Base-by-base conservation (phyloP, 169 alveolate species). In the Toxoplasma gondii region DNA sequence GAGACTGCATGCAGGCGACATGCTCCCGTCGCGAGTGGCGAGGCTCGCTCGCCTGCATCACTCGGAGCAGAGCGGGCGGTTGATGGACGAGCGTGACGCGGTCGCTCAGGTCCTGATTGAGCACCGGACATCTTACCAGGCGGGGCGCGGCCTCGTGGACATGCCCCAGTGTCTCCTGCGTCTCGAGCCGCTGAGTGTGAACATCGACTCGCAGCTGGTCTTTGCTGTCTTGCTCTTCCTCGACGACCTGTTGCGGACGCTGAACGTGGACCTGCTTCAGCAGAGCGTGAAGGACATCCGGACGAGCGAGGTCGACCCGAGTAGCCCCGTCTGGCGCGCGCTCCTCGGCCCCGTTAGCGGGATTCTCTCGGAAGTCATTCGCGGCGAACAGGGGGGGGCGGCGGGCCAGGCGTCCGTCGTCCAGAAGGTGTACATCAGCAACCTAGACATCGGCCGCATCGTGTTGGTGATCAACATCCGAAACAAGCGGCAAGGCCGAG, bases 281-380 rank as follows among this genome's bases (percentile, higher is more conserved):
- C 93, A 93, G 39, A 93, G 93, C 39, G 93, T 93, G 19, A 93
- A 93, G 69, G 93, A 87, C n/a, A 67, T 93, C n/a, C 95, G 95
- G 19, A 88, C 93, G 53, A 70, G 91, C 44, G 95, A 93, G 83
- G 38, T 45, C 36, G 93, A 88, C 64, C 29, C 90, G 5, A 31
- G 7, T 22, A 88, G 95, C 67, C 87, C 93, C 54, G 91, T 84
- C 45, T 93, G 95, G 95, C 36, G 93, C 31, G 93, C 95, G 19
- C 91, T 93, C 69, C 91, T 93, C 74, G 93, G 95, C 1, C 93
- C 93, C 36, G 93, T 54, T 16, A 88, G 67, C 34, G 88, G 95
- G 34, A 91, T 90, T 22, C 67, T 88, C 39, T 2, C 91, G 4
- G 93, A 93, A 49, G 92, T 86, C 88, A 88, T 87, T 22, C 36